phyloP scores from a whole-genome alignment of 2,329 filamentous ascomycete species.

The Aspergillus awamori region DNA sequence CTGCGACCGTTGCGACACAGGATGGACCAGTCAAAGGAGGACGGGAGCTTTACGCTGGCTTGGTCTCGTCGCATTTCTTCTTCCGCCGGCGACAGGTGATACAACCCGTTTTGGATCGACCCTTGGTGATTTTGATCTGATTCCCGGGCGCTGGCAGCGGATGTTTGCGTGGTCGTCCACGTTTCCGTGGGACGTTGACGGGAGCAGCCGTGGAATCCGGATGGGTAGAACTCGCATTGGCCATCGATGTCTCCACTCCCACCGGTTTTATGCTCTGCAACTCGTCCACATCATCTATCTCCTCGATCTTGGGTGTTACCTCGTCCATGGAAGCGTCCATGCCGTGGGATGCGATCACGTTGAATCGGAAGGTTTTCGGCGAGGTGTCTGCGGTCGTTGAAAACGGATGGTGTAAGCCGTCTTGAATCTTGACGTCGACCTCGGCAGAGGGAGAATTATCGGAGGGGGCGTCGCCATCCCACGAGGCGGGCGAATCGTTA shows the following conservation, averaged over 20 bases:
- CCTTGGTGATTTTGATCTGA: constrained; percentile 74
- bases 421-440: constrained; percentile 24
- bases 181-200: constrained; percentile 57
- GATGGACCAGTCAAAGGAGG: constrained; percentile 34
- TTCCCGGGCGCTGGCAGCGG: constrained; percentile 63
- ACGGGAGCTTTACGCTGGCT: constrained; percentile 44
- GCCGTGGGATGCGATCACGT: constrained; percentile 27
- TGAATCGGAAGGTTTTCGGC: constrained; percentile 29
- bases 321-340: constrained; percentile 33
- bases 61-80: constrained; percentile 60
- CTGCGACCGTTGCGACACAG: constrained; percentile 9
- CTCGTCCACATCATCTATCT: constrained; percentile 50
- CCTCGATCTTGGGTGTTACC: constrained; percentile 58
- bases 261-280: constrained; percentile 36
- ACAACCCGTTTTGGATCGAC: constrained; percentile 62
- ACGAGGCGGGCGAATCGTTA: constrained; percentile 34
- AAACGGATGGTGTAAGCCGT: constrained; percentile 19
- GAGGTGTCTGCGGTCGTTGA: constrained; percentile 22
- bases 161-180: constrained; percentile 82
- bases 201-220: constrained; percentile 33
- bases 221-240: constrained; percentile 22
- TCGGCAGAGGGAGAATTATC: constrained; percentile 27
- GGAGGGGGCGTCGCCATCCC: constrained; percentile 29
- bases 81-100: constrained; percentile 63
- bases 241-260: constrained; percentile 28